Conservation (phyloP, 345 rosid genomes). For the Salix suchowensis region DNA sequence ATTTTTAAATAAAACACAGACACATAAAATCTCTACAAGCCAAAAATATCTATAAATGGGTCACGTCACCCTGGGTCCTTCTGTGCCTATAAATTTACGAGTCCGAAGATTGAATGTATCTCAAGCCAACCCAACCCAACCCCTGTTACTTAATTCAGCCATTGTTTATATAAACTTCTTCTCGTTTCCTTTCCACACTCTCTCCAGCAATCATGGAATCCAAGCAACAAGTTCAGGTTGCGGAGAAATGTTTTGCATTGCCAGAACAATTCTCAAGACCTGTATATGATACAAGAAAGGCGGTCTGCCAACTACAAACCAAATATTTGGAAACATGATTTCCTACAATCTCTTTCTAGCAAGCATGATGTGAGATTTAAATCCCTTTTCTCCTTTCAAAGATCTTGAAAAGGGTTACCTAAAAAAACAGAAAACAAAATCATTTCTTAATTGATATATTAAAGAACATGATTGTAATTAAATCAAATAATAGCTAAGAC, state of each 20-base stretch:
- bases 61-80: not conserved
- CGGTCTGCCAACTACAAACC: slow-evolving; percentile 48
- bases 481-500: not conserved
- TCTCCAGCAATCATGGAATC: not conserved
- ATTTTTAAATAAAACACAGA: no score
- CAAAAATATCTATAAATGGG: not conserved
- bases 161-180: not conserved
- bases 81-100: not conserved
- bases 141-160: no score
- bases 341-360: slow-evolving; percentile 34
- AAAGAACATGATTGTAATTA: not conserved
- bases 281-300: slow-evolving; percentile 10
- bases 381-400: not conserved
- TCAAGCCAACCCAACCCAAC: no score
- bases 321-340: slow-evolving; percentile 44
- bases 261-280: not conserved
- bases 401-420: not conserved
- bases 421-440: no score
- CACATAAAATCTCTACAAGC: no score
- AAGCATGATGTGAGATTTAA: slow-evolving; percentile 26
- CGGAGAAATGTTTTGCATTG: not conserved
- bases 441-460: not conserved
- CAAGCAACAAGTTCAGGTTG: not conserved
- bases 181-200: not conserved
- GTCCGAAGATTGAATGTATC: not conserved